Conservation (phyloP, 352 stramenopile species). For the Pythium aquatile region DNA sequence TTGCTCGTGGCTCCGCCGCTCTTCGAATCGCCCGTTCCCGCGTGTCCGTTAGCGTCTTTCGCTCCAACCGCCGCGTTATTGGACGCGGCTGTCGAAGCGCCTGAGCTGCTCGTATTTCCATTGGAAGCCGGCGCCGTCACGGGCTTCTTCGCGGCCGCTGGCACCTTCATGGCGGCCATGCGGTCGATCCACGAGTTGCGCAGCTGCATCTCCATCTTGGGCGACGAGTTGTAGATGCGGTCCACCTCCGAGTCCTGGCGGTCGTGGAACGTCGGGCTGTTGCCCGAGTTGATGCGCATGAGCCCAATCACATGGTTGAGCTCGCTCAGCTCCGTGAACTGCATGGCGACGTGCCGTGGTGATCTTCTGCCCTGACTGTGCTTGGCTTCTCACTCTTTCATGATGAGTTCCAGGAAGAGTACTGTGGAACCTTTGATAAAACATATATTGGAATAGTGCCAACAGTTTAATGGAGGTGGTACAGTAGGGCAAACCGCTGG, state of each 20-base stretch:
- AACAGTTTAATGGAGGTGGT: not conserved
- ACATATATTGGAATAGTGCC: not conserved
- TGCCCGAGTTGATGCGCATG: conserved; percentile 78
- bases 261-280: conserved; percentile 88
- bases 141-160: conserved; percentile 49
- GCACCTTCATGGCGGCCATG: conserved; percentile 74
- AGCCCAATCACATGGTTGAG: conserved; percentile 81
- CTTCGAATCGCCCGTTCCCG: not conserved
- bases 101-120: not conserved
- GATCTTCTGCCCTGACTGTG: not conserved
- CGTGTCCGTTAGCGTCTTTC: conserved; percentile 18
- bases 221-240: conserved; percentile 88
- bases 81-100: not conserved
- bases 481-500: not conserved
- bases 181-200: conserved; percentile 89
- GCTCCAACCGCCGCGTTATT: not conserved
- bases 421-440: not conserved
- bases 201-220: conserved; percentile 85
- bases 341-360: conserved; percentile 37
- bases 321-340: conserved; percentile 89
- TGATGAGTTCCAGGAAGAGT: not conserved
- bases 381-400: not conserved
- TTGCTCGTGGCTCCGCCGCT: not conserved
- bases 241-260: conserved; percentile 89
- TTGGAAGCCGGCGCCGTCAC: conserved; percentile 22